Conservation (phyloP, 768 basidiomycete species). For the Neoboletus magnificus region DNA sequence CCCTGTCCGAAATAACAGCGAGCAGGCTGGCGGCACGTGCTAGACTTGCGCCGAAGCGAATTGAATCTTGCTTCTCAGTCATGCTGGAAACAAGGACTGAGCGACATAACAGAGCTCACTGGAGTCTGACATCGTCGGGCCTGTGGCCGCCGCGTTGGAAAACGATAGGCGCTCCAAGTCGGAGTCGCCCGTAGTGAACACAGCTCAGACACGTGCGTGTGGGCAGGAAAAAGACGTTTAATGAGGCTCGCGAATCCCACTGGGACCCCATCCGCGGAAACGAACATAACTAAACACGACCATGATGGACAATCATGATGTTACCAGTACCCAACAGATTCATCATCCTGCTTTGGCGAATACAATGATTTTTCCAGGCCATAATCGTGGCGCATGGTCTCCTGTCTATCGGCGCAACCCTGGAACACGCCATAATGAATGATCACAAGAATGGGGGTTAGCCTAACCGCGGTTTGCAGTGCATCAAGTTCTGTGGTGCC, state of each 20-base stretch:
- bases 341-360: background rate
- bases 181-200: conserved; percentile 1
- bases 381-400: background rate
- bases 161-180: background rate
- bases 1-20: conserved; percentile 1
- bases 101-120: background rate
- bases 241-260: background rate
- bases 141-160: background rate
- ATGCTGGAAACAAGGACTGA: background rate
- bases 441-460: conserved; percentile 2
- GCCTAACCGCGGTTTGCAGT: conserved; percentile 2
- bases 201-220: conserved; percentile 15
- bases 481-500: background rate
- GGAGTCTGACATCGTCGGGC: background rate
- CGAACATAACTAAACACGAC: background rate
- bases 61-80: background rate
- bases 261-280: conserved; percentile 1
- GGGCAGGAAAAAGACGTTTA: conserved; percentile 12
- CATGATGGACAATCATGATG: background rate
- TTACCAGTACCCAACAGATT: background rate
- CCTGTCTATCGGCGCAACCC: conserved; percentile 8
- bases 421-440: conserved; percentile 2
- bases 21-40: conserved; percentile 14
- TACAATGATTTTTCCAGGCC: background rate
- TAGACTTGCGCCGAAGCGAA: background rate